phyloP scores from a whole-genome alignment of 495 filamentous ascomycete species.

The Penicillium bovifimosum region DNA sequence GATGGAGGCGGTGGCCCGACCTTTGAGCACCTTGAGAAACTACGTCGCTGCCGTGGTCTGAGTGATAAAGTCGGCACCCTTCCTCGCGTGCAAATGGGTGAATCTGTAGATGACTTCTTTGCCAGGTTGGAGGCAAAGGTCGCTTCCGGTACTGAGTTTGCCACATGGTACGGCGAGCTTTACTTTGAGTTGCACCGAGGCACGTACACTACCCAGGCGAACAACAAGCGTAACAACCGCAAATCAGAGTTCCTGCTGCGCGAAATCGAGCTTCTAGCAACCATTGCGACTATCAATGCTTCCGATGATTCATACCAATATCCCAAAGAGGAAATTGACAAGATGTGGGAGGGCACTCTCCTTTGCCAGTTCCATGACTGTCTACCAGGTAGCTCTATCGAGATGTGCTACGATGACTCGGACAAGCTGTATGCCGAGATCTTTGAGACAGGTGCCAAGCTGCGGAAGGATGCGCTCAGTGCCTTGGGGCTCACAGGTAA shows the following conservation, averaged over 20 bases:
- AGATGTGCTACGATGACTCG: conserved; percentile 95
- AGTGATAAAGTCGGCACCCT: conserved; percentile 80
- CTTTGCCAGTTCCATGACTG: conserved; percentile 98
- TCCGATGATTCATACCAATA: conserved; percentile 63
- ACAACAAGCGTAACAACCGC: conserved; percentile 93
- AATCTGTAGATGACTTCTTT: conserved; percentile 96
- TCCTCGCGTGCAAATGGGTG: conserved; percentile 83
- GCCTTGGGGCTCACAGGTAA: conserved; percentile 54
- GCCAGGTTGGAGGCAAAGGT: conserved; percentile 68
- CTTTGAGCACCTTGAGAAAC: conserved; percentile 89
- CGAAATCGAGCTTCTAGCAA: conserved; percentile 84
- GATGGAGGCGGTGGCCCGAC: conserved; percentile 95
- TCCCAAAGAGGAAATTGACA: conserved; percentile 83
- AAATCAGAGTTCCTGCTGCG: conserved; percentile 77
- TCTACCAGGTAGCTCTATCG: conserved; percentile 88
- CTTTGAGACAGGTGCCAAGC: conserved; percentile 67
- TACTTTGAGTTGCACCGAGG: conserved; percentile 97
- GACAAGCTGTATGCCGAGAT: conserved; percentile 78
- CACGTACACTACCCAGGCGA: conserved; percentile 94
- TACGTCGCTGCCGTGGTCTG: conserved; percentile 88
- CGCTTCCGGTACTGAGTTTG: conserved; percentile 67
- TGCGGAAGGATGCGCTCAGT: conserved; percentile 64
- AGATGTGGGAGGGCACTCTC: conserved; percentile 84
- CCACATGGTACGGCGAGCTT: conserved; percentile 96
- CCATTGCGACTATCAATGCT: conserved; percentile 68